Conservation (phyloP, 306 rosid genomes). For the Cajanus cajan region DNA sequence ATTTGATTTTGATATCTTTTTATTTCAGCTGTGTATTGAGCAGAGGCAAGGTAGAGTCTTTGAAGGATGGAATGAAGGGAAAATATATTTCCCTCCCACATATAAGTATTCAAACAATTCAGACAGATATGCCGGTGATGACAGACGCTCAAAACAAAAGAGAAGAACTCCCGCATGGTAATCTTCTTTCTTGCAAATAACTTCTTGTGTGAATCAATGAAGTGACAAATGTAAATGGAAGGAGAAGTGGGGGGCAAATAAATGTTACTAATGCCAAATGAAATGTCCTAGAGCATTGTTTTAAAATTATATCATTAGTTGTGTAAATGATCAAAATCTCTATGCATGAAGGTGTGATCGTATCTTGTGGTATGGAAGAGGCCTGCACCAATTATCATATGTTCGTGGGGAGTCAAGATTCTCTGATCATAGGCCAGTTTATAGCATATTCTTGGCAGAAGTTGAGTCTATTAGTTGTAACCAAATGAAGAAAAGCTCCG, state of each 20-base stretch:
- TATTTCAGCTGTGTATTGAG: slow-evolving; percentile 69
- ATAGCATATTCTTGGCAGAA: slow-evolving; percentile 65
- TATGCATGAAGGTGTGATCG: slow-evolving; percentile 78
- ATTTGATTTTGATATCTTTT: slow-evolving; percentile 16
- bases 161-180: slow-evolving; percentile 98
- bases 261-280: background rate
- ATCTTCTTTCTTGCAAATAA: background rate
- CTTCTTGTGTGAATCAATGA: background rate
- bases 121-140: slow-evolving; percentile 87
- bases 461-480: slow-evolving; percentile 62
- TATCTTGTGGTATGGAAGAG: slow-evolving; percentile 80
- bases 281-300: background rate
- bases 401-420: slow-evolving; percentile 86
- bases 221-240: background rate
- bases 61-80: slow-evolving; percentile 86
- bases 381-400: slow-evolving; percentile 69
- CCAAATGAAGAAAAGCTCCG: slow-evolving; percentile 64
- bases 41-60: slow-evolving; percentile 75
- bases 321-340: slow-evolving; percentile 1
- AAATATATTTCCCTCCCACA: slow-evolving; percentile 86
- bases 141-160: slow-evolving; percentile 68
- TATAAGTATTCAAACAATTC: slow-evolving; percentile 88
- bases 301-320: background rate
- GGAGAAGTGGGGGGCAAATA: background rate
- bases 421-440: slow-evolving; percentile 93